A percentile compares a stretch with the other conserved stretches of the same genome.
Evolutionary conservation across 1,139 yeast species (phyloP).

Genomic region (Yamadazyma taylorii): DNA sequence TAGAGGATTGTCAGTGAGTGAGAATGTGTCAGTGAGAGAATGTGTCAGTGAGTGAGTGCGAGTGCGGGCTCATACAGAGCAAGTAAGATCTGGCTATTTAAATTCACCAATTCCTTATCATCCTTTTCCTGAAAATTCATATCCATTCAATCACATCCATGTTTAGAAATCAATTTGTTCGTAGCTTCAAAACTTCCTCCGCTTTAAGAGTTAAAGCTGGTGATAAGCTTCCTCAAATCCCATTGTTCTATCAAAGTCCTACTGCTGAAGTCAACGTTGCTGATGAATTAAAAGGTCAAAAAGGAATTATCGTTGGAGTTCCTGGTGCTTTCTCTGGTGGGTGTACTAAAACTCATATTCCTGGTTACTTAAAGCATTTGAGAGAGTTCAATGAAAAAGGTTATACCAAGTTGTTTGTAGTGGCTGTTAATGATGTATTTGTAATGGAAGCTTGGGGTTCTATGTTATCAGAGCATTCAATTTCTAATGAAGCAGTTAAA

Average conservation of each 20-base stretch:
- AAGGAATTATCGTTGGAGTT: conserved; percentile 70
- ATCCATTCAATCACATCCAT: too few relatives aligned
- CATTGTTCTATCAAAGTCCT: conserved; percentile 66
- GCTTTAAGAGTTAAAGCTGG: conserved; percentile 37
- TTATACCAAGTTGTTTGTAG: conserved; percentile 55
- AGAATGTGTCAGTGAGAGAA: too few relatives aligned
- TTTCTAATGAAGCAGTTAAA: conserved; percentile 38
- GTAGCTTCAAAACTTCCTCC: conserved; percentile 32
- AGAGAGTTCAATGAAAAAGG: conserved; percentile 65
- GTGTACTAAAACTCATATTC: conserved; percentile 75
- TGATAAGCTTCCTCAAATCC: conserved; percentile 54
- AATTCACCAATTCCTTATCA: too few relatives aligned
- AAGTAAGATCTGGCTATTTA: too few relatives aligned
- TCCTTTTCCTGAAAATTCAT: too few relatives aligned
- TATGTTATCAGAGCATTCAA: conserved; percentile 25
- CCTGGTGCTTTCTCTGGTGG: conserved; percentile 94
- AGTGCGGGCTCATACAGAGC: too few relatives aligned
- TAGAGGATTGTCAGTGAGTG: too few relatives aligned
- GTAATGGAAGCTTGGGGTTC: conserved; percentile 73
- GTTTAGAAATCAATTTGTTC: conserved; percentile 12
- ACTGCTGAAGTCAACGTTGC: conserved; percentile 63
- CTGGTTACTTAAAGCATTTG: conserved; percentile 63
- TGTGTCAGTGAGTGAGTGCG: too few relatives aligned
- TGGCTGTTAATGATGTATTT: conserved; percentile 84
- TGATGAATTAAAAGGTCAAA: conserved; percentile 51